phyloP scores from a whole-genome alignment of 306 rosid species.

The Citrullus colocynthis region DNA sequence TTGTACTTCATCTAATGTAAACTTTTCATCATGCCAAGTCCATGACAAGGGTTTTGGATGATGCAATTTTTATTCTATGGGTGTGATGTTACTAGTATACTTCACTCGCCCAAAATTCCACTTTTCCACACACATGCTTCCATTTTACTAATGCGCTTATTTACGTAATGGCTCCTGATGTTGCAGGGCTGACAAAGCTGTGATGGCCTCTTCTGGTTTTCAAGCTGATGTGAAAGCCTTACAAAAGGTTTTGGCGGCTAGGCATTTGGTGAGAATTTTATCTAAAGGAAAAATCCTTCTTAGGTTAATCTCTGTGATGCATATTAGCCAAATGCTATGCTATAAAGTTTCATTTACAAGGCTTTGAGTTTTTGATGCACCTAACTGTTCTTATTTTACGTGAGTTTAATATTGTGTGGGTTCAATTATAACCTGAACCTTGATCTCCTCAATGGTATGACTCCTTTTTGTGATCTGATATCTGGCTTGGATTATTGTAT shows the following conservation, averaged over 20 bases:
- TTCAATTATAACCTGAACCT: not conserved
- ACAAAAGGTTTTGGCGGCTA: slow-evolving; percentile 71
- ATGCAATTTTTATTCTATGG: not conserved
- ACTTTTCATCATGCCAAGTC: not conserved
- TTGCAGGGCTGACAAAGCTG: slow-evolving; percentile 64
- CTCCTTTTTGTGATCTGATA: not conserved
- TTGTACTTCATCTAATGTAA: not conserved
- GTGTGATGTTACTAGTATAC: not conserved
- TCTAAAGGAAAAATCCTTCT: not conserved
- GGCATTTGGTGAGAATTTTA: slow-evolving; percentile 58
- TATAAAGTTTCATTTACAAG: not conserved
- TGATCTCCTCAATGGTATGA: not conserved
- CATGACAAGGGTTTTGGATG: not conserved
- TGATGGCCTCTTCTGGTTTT: slow-evolving; percentile 92
- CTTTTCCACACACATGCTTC: not conserved
- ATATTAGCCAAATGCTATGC: not conserved
- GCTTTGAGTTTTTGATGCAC: not conserved
- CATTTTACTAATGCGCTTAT: not conserved
- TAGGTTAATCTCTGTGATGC: not conserved
- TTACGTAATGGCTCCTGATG: not conserved
- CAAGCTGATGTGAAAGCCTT: slow-evolving; percentile 97
- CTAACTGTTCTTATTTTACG: not conserved
- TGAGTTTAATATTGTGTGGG: not conserved
- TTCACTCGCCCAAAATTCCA: not conserved
- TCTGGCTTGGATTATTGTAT: not conserved